Evolutionary conservation across 768 basidiomycete genomes (phyloP).

Genomic region (Agrocybe praecox): DNA sequence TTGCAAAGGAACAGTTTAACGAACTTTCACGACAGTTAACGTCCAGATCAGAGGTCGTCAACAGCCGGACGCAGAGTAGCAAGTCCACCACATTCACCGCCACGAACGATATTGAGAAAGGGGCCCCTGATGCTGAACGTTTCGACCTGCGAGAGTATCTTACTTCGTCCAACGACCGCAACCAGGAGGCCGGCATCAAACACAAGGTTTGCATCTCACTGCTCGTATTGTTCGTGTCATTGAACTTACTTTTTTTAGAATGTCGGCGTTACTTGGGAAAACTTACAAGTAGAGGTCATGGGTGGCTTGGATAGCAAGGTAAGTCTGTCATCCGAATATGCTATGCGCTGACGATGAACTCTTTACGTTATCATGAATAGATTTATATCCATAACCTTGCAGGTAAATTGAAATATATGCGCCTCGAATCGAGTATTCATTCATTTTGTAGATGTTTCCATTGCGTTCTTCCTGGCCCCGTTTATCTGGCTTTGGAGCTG

Average conservation of each 20-base stretch:
- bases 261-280: constrained; percentile 76
- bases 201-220: constrained; percentile 47
- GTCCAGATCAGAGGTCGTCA: constrained; percentile 23
- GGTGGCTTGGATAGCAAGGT: constrained; percentile 64
- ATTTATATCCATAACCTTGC: constrained; percentile 63
- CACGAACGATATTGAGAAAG: constrained; percentile 45
- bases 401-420: constrained; percentile 36
- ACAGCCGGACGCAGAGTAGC: constrained; percentile 15
- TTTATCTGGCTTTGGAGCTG: constrained; percentile 48
- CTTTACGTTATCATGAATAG: constrained; percentile 29
- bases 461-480: constrained; percentile 56
- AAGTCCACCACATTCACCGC: constrained; percentile 30
- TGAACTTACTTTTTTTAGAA: constrained; percentile 35
- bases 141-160: constrained; percentile 76
- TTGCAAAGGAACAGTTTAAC: constrained; percentile 57
- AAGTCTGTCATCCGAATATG: background rate
- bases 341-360: too few relatives aligned
- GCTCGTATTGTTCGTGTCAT: background rate
- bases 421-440: background rate
- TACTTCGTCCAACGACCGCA: constrained; percentile 64
- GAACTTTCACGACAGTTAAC: constrained; percentile 51
- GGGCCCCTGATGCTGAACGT: constrained; percentile 25
- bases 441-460: constrained; percentile 44
- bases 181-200: constrained; percentile 64
- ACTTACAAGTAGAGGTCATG: constrained; percentile 61